These are phyloP conservation scores for Dendrobium catenatum DNA, from an alignment of 106 monocot species.

Conservation along the genomic window DNA sequence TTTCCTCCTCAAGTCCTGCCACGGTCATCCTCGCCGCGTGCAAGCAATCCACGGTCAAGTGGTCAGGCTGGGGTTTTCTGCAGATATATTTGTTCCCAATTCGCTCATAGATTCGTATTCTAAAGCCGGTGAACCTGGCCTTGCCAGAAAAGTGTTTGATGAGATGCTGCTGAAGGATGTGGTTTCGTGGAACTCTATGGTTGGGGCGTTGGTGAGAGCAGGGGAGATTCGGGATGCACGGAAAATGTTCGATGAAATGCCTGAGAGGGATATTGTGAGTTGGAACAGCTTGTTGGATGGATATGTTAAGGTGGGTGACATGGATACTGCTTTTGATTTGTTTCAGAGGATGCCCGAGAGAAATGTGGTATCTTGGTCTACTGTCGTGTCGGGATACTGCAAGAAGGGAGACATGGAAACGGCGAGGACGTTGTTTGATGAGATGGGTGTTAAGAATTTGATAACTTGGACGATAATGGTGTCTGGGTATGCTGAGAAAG, in stretches of 20 bases:
- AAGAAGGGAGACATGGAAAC: constrained; percentile 61
- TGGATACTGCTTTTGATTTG: constrained; percentile 57
- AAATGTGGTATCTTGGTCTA: constrained; percentile 84
- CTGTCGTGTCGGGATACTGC: constrained; percentile 57
- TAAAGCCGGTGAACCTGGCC: constrained; percentile 16
- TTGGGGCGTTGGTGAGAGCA: constrained; percentile 41
- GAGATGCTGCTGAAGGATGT: constrained; percentile 43
- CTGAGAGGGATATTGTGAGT: constrained; percentile 47
- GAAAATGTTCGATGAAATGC: constrained; percentile 60
- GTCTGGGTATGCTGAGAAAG: constrained; percentile 64
- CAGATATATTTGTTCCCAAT: constrained; percentile 69
- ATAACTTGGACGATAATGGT: constrained; percentile 83
- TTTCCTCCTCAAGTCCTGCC: constrained; percentile 59
- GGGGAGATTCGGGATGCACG: constrained; percentile 39
- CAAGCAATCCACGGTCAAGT: constrained; percentile 56
- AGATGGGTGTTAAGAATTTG: constrained; percentile 66
- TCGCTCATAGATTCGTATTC: constrained; percentile 61
- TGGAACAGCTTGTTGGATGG: constrained; percentile 77
- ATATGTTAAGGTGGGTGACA: constrained; percentile 42
- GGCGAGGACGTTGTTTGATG: constrained; percentile 71
- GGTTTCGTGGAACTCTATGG: constrained; percentile 70
- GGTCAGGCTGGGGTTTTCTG: constrained; percentile 40
- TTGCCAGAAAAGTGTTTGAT: constrained; percentile 48
- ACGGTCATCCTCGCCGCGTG: constrained; percentile 16
- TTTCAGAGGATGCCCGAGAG: constrained; percentile 54